Evolutionary conservation across 768 basidiomycete genomes (phyloP).

Genomic region (Dendrothele bispora): DNA sequence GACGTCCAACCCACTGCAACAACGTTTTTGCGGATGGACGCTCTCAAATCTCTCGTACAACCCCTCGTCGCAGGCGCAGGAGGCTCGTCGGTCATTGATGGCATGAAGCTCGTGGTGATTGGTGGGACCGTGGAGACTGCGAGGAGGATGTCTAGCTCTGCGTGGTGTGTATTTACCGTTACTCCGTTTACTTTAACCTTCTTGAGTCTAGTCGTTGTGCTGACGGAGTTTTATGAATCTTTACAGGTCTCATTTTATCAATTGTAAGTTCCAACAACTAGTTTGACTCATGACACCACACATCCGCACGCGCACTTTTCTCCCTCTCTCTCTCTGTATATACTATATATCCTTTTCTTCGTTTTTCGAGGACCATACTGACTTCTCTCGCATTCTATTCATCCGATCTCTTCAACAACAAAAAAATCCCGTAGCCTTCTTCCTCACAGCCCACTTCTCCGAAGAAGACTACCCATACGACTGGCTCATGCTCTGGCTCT

Average conservation of each 20-base stretch:
- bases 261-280: constrained; percentile 62
- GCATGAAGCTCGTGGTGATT: constrained; percentile 86
- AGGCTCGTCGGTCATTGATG: constrained; percentile 80
- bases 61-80: constrained; percentile 76
- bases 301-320: background rate
- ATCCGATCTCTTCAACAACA: background rate
- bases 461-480: constrained; percentile 91
- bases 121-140: constrained; percentile 89
- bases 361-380: background rate
- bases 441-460: constrained; percentile 87
- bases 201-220: no score
- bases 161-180: constrained; percentile 52
- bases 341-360: background rate
- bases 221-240: no score
- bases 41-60: constrained; percentile 76
- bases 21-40: no score
- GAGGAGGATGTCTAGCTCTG: constrained; percentile 76
- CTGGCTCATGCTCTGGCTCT: constrained; percentile 91
- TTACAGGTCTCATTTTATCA: constrained; percentile 79
- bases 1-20: no score
- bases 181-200: constrained; percentile 2
- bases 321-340: background rate
- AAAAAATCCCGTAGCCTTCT: constrained; percentile 55
- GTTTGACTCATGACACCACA: background rate
- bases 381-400: background rate